Base-by-base conservation (phyloP, 257 asterid species). In the Penstemon eatonii region DNA sequence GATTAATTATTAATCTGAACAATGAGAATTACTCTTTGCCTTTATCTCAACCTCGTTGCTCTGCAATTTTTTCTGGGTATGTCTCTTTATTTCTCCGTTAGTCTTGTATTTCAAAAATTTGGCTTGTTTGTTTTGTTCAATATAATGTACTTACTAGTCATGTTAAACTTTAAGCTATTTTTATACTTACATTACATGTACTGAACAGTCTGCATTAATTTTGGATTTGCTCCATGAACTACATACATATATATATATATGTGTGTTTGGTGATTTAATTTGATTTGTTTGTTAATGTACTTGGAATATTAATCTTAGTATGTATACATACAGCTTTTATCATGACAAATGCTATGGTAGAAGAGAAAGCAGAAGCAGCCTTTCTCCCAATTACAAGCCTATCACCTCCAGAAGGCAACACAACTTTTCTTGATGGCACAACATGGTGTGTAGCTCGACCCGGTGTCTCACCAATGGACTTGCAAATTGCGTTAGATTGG, bases 401-500 rank as follows among this genome's bases (percentile, higher is more conserved):
- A 3, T 73, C 83, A 0, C 91, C 92, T 7, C 91, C 89, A 3
- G 96, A 86, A 61, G 96, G 96, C 52, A 89, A 91, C 80, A 87
- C 91, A 55, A 91, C 96, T 37, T 91, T 89, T 72, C 75, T 91
- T 57, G 85, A 82, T 40, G 89, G 87, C 71, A 82, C 88, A 8
- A 72, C 86, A 2, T 87, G 96, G 97, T 91, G 97, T 4, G 84
- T 91, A 64, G 97, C 96, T 51, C 84, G 84, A 33, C 63, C 82
- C 41, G 91, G 85, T 4, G 85, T 72, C 5, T 67, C 90, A 0
- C 81, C 60, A 12, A 41, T 47, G 6, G 90, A 91, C 65, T 51
- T 91, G 54, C 87, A 91, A 79, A 67, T 71, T 0, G 96, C 97
- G 2, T 64, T 91, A 76, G 93, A 91, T 74, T 91, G 95, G 97